Base-by-base conservation (phyloP, 768 basidiomycete species). In the Calvatia gigantea region DNA sequence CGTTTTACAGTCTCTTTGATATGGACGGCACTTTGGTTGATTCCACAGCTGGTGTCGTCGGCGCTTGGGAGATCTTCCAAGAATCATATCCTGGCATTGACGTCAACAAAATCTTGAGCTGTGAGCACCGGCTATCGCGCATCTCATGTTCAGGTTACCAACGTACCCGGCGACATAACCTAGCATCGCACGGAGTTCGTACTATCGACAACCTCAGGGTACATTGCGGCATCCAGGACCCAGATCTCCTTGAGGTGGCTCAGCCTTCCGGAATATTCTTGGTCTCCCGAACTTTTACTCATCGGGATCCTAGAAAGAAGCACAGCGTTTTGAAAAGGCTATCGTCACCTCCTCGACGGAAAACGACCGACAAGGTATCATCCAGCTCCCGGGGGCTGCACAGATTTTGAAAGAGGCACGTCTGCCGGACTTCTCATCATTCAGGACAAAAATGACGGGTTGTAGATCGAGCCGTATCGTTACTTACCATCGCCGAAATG, bases 1-100 rank as follows among this genome's bases (percentile, higher is more conserved):
- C 60, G 55, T 59, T 52, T 31, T 23, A 14, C 56, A 89, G 88
- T 56, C 73, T 90, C 12, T 89, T 89, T 64, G 88, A 91, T 67
- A 91, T 90, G 89, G 89, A 91, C 66, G 88, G 88, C 53, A 93
- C 89, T 31, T 75, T 90, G 48, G 78, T 89, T 60, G 89, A 94
- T 66, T 93, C 90, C 17, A 93, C 89, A 8, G 81, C 83, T 28
- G 91, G 89, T 39, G 91, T 95, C 29, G 72, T 82, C 25, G 89
- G 86, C 25, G 91, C 91, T 32, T 95, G 94, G 94, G 74, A 85
- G 51, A 70, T 75, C n/a, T 94, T 93, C 70, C 79, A 79, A 46
- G 66, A 83, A 64, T 77, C 80, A 55, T 94, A 94, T 67, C 84
- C 86, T 3, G 68, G 66, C 29, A 80, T 89, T 57, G 80, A 89